These are phyloP conservation scores for Taxillus chinensis DNA, from an alignment of 164 flowering plant genomes.

Conservation along the genomic window DNA sequence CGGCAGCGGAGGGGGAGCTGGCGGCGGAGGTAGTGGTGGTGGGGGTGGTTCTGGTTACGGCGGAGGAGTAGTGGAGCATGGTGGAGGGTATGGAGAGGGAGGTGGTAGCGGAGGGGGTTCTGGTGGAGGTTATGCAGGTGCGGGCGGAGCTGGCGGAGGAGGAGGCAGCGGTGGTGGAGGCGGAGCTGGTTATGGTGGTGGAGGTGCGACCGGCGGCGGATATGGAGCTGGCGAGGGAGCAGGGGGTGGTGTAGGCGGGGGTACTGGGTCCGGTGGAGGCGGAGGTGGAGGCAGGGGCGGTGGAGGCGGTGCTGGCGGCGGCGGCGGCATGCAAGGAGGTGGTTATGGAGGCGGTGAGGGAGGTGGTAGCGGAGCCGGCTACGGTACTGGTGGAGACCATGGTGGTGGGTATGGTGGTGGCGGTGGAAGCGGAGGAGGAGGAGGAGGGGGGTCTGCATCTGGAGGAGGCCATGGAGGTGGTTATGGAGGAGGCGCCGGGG, in stretches of 20 bases:
- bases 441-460: constrained; percentile 10
- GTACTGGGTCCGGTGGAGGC: constrained; percentile 4
- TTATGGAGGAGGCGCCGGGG: neutral
- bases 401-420: constrained; percentile 17
- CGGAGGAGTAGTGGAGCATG: neutral
- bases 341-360: constrained; percentile 9
- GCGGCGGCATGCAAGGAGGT: constrained; percentile 5
- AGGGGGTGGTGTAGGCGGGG: neutral
- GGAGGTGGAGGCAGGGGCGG: constrained; percentile 9
- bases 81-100: neutral
- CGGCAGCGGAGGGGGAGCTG: constrained; percentile 4
- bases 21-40: constrained; percentile 7
- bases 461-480: constrained; percentile 5
- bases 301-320: constrained; percentile 4
- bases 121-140: neutral
- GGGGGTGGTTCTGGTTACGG: constrained; percentile 3
- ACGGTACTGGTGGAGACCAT: neutral
- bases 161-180: neutral
- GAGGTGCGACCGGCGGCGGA: neutral
- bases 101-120: constrained; percentile 7
- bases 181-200: neutral
- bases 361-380: constrained; percentile 14
- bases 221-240: neutral
- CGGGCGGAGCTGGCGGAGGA: constrained; percentile 5
- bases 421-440: constrained; percentile 10